phyloP scores from a whole-genome alignment of 2,329 filamentous ascomycete genomes.

The Aspergillus nomiae region DNA sequence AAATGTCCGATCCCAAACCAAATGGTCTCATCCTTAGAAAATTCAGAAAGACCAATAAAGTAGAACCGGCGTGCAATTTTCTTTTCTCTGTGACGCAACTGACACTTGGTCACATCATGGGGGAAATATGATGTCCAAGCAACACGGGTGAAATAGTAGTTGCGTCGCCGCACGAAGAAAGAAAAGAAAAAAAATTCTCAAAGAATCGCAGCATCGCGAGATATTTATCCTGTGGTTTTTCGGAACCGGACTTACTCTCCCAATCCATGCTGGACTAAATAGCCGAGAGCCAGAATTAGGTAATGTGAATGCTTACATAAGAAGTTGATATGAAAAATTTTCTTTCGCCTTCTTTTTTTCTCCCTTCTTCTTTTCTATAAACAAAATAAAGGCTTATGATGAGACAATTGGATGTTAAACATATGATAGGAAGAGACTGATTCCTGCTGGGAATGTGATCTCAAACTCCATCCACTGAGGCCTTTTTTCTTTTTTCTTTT shows the following conservation, averaged over 20 bases:
- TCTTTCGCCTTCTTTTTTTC: conserved; percentile 1
- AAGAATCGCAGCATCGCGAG: conserved; percentile 10
- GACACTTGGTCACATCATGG: conserved; percentile 67
- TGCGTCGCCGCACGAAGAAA: conserved; percentile 80
- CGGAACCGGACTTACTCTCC: conserved; percentile 21
- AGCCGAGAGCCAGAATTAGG: conserved; percentile 8
- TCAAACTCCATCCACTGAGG: conserved; percentile 46
- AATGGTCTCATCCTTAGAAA: conserved; percentile 47
- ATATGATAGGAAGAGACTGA: conserved; percentile 55
- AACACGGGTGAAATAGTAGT: conserved; percentile 75
- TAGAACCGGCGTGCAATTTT: conserved; percentile 72
- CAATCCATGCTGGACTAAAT: neutral
- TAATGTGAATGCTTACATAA: conserved; percentile 17
- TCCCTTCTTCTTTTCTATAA: conserved; percentile 22
- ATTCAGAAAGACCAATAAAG: conserved; percentile 51
- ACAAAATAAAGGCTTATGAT: conserved; percentile 43
- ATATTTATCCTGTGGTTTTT: conserved; percentile 29
- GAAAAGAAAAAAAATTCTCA: conserved; percentile 51
- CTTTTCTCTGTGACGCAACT: conserved; percentile 75
- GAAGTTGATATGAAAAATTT: neutral
- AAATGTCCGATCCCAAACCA: conserved; percentile 60
- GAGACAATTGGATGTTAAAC: conserved; percentile 40
- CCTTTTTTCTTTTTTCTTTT: conserved; percentile 22
- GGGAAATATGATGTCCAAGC: conserved; percentile 64
- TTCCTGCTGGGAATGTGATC: conserved; percentile 41